Percentiles rank a stretch among this genome's conserved stretches.
phyloP scores from a whole-genome alignment of 805 yeast species.

The Candida wancherniae region DNA sequence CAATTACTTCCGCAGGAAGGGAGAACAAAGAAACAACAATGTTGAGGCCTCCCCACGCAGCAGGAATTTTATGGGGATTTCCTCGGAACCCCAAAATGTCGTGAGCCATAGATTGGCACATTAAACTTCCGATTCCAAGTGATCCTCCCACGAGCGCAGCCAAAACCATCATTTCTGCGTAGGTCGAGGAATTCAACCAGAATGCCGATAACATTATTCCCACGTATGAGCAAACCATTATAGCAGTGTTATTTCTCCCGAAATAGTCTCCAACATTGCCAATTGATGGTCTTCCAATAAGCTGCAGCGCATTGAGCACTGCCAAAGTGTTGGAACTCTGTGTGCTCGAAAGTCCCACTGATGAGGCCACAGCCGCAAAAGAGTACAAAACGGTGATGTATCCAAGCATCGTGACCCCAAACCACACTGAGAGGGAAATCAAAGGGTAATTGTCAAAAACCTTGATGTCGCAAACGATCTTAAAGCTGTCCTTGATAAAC shows the following conservation, averaged over 20 bases:
- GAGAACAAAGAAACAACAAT: slow-evolving; percentile 28
- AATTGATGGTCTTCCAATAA: slow-evolving; percentile 47
- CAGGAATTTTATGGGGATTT: slow-evolving; percentile 23
- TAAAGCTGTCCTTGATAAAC: slow-evolving; percentile 20
- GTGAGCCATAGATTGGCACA: slow-evolving; percentile 17
- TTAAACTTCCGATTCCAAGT: slow-evolving; percentile 27
- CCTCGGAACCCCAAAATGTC: slow-evolving; percentile 12
- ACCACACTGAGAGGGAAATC: slow-evolving; percentile 28
- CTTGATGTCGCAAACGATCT: slow-evolving; percentile 31
- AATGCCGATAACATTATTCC: slow-evolving; percentile 29
- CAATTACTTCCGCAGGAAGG: slow-evolving; percentile 51
- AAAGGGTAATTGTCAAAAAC: slow-evolving; percentile 25
- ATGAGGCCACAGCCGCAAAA: slow-evolving; percentile 34
- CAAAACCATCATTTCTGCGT: slow-evolving; percentile 28
- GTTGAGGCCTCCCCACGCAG: slow-evolving; percentile 39
- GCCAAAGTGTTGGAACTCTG: slow-evolving; percentile 34
- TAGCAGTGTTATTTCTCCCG: slow-evolving; percentile 42
- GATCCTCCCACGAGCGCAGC: slow-evolving; percentile 26
- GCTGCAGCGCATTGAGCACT: slow-evolving; percentile 38
- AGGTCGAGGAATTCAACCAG: slow-evolving; percentile 36
- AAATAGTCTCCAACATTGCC: slow-evolving; percentile 43
- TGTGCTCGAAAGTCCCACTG: slow-evolving; percentile 39
- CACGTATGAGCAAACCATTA: slow-evolving; percentile 18
- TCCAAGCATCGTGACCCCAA: slow-evolving; percentile 33
- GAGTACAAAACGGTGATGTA: slow-evolving; percentile 34